Evolutionary conservation across 345 rosid species (phyloP).

Genomic region (Aquilaria yunnanensis): DNA sequence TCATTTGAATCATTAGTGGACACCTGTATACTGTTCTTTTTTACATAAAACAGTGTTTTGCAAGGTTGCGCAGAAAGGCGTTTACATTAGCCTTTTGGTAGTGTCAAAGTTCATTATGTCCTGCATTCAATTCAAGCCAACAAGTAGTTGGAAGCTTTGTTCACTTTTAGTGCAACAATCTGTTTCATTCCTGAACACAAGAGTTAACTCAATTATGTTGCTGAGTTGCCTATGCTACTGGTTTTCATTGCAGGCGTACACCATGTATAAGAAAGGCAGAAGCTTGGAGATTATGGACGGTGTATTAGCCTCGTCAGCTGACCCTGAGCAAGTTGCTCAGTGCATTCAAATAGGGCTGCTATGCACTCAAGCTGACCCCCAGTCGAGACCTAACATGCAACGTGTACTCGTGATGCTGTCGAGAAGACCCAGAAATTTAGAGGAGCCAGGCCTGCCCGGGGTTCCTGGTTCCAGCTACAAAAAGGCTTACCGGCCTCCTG

Average conservation of each 20-base stretch:
- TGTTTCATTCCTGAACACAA: not conserved
- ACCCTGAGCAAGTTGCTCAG: constrained; percentile 37
- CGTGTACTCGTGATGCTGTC: constrained; percentile 59
- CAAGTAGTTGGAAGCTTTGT: too few species aligned
- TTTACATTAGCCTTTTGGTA: too few species aligned
- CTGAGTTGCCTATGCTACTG: not conserved
- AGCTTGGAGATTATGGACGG: constrained; percentile 65
- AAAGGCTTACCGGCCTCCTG: constrained; percentile 36
- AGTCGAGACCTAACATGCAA: constrained; percentile 51
- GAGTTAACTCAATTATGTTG: not conserved
- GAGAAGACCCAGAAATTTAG: constrained; percentile 42
- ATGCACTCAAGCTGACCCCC: constrained; percentile 74
- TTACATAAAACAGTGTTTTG: not conserved
- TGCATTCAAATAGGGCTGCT: constrained; percentile 73
- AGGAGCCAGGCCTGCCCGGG: constrained; percentile 58
- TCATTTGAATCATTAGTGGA: too few species aligned
- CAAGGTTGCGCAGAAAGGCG: too few species aligned
- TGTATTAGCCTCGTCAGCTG: constrained; percentile 37
- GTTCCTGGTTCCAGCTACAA: constrained; percentile 57
- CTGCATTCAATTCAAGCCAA: too few species aligned
- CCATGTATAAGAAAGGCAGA: constrained; percentile 50
- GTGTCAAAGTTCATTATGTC: too few species aligned
- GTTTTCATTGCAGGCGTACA: constrained; percentile 50
- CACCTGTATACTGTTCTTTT: not conserved
- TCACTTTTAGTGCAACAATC: not conserved